phyloP scores from a whole-genome alignment of 1,284 basidiomycete species.

The Prillingera fragicola region DNA sequence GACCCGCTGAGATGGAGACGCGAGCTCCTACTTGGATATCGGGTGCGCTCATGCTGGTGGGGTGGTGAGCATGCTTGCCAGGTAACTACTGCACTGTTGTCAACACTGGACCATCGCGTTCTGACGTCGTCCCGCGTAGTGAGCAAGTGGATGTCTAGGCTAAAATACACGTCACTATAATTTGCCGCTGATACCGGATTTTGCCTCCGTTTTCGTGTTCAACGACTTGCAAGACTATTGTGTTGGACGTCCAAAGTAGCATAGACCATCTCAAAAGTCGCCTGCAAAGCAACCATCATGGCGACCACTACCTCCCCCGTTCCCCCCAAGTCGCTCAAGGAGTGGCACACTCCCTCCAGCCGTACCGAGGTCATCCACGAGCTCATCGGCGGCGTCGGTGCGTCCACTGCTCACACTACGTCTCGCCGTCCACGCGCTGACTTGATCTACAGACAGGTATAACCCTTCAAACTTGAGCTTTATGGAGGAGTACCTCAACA shows the following conservation, averaged over 20 bases:
- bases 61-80: no score
- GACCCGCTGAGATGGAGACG: constrained; percentile 70
- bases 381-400: constrained; percentile 85
- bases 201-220: no score
- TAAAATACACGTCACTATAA: no score
- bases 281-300: constrained; percentile 22
- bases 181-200: no score
- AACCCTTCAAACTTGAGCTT: constrained; percentile 89
- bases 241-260: no score
- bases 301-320: constrained; percentile 28
- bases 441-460: constrained; percentile 68
- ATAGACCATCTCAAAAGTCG: constrained; percentile 11
- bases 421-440: neutral
- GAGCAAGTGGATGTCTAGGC: no score
- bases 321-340: constrained; percentile 33
- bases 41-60: constrained; percentile 29
- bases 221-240: no score
- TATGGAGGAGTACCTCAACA: constrained; percentile 89
- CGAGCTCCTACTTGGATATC: constrained; percentile 41
- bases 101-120: no score
- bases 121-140: no score
- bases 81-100: no score
- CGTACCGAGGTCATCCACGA: constrained; percentile 80
- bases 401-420: constrained; percentile 39
- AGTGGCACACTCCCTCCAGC: constrained; percentile 57